Conservation (phyloP, 2,329 filamentous ascomycete genomes). For the Grosmannia serpens region DNA sequence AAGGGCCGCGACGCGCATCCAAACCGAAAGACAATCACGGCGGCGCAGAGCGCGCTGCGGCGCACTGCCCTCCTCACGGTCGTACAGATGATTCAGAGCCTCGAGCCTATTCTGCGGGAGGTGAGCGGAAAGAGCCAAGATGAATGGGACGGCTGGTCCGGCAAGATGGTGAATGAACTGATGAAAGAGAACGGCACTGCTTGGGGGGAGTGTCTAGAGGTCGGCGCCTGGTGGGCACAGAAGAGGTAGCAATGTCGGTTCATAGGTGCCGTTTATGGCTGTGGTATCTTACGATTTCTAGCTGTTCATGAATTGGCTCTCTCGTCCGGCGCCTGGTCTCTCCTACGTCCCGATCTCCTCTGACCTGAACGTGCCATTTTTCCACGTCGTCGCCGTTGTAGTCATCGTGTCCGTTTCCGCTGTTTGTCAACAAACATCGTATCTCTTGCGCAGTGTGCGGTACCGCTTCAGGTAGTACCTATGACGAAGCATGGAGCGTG, state of each 20-base stretch:
- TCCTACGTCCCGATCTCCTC: not conserved
- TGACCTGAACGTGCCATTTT: not conserved
- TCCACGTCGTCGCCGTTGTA: not conserved
- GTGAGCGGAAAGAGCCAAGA: conserved; percentile 78
- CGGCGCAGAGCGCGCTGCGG: conserved; percentile 61
- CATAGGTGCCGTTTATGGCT: not conserved
- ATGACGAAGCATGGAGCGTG: conserved; percentile 7
- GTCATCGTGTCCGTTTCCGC: not conserved
- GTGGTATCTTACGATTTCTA: not conserved
- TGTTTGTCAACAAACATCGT: conserved; percentile 33
- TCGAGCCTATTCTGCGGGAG: conserved; percentile 74
- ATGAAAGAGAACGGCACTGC: conserved; percentile 67
- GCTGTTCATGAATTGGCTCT: not conserved
- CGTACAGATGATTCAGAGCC: conserved; percentile 70
- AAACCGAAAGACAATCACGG: conserved; percentile 33
- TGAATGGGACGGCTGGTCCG: conserved; percentile 86
- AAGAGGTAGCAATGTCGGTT: conserved; percentile 37
- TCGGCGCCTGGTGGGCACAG: conserved; percentile 81
- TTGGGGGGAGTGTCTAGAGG: conserved; percentile 75
- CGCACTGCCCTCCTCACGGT: conserved; percentile 72
- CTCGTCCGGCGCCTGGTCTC: not conserved
- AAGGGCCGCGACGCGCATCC: conserved; percentile 18
- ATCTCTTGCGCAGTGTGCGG: conserved; percentile 71
- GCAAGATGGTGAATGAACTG: conserved; percentile 75
- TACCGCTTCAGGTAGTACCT: conserved; percentile 92